A percentile compares a stretch with the other conserved stretches of the same genome.
phyloP scores from a whole-genome alignment of 176 grass and related monocot species.

The Coix lacrymajobi region DNA sequence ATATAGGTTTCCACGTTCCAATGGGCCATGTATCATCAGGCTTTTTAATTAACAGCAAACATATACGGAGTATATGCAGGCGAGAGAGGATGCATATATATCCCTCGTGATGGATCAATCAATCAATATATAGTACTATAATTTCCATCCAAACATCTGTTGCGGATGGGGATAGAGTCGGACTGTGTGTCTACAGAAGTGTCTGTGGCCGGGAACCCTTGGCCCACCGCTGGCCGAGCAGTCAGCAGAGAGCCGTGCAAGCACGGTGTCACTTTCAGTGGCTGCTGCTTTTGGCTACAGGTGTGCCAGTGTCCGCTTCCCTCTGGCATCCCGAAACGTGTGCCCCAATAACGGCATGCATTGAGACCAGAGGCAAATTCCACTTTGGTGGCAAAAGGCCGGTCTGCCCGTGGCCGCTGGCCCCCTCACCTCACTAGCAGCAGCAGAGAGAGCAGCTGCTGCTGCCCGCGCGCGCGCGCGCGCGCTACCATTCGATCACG shows the following conservation, averaged over 20 bases:
- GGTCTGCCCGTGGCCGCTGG: not conserved
- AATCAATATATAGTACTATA: not conserved
- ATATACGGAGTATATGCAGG: too few species aligned
- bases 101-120: not conserved
- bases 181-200: conserved; percentile 7
- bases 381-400: conserved; percentile 29
- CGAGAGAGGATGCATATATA: not conserved
- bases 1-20: too few species aligned
- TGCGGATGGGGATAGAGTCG: not conserved
- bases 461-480: too few species aligned
- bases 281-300: conserved; percentile 48
- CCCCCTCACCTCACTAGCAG: not conserved
- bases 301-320: conserved; percentile 35
- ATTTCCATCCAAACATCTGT: conserved; percentile 7
- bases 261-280: conserved; percentile 25
- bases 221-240: too few species aligned
- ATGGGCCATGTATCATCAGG: too few species aligned
- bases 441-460: not conserved
- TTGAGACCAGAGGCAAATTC: conserved; percentile 38
- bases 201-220: not conserved
- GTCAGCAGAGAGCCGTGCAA: too few species aligned
- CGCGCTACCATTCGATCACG: not conserved
- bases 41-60: too few species aligned
- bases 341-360: conserved; percentile 63
- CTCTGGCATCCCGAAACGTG: conserved; percentile 54